Evolutionary conservation across 2,329 filamentous ascomycete genomes (phyloP).

Genomic region (Aureobasidium sp.): DNA sequence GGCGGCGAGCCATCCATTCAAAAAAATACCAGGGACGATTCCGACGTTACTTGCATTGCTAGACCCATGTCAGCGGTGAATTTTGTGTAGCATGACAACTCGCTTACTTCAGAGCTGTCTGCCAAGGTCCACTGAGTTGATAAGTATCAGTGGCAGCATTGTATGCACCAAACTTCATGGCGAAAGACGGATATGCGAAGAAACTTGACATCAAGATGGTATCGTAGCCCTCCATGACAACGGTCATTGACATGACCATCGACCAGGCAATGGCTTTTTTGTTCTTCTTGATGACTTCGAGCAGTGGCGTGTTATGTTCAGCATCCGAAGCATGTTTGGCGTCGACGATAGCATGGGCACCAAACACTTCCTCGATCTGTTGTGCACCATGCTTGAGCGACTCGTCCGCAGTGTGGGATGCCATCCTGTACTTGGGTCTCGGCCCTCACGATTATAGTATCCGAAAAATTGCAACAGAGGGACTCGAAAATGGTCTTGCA

Average conservation of each 20-base stretch:
- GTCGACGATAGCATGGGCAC: constrained; percentile 6
- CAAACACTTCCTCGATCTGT: constrained; percentile 13
- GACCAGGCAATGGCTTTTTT: constrained; percentile 48
- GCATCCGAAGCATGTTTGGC: constrained; percentile 11
- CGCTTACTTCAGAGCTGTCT: constrained; percentile 35
- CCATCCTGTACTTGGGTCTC: not conserved
- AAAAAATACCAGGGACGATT: constrained; percentile 50
- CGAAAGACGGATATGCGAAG: constrained; percentile 12
- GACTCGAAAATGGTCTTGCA: not conserved
- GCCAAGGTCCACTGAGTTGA: constrained; percentile 9
- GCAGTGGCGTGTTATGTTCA: constrained; percentile 3
- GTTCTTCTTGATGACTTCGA: constrained; percentile 22
- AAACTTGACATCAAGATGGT: constrained; percentile 57
- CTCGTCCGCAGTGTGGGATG: constrained; percentile 10
- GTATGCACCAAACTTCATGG: constrained; percentile 3
- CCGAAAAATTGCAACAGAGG: too few relatives aligned
- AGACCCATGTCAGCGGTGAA: constrained; percentile 35
- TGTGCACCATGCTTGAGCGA: constrained; percentile 14
- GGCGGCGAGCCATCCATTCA: constrained; percentile 30
- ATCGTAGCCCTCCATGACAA: constrained; percentile 58
- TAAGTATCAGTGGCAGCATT: not conserved
- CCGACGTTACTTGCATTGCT: constrained; percentile 34
- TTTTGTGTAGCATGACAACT: constrained; percentile 33
- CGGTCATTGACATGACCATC: constrained; percentile 52
- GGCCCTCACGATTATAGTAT: too few relatives aligned